Evolutionary conservation across 1,284 basidiomycete genomes (phyloP).

Genomic region (Moesziomyces antarcticus): DNA sequence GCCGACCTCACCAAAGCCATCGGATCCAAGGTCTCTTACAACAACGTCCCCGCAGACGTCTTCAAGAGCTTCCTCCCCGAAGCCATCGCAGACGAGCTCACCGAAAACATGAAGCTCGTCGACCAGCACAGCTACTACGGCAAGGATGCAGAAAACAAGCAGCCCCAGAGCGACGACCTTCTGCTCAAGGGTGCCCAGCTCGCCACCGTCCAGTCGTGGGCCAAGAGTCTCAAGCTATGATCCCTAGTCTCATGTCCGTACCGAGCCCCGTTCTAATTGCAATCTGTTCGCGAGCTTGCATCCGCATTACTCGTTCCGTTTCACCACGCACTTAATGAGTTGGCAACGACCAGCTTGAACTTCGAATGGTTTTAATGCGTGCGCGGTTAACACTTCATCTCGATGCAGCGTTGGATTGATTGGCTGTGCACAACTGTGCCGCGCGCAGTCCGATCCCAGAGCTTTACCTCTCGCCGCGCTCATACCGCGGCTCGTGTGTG

Average conservation of each 20-base stretch:
- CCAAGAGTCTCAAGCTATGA: constrained; percentile 11
- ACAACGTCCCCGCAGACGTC: constrained; percentile 23
- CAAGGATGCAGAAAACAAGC: constrained; percentile 21
- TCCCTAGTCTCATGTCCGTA: background rate
- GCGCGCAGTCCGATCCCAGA: too few species aligned
- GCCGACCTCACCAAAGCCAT: constrained; percentile 12
- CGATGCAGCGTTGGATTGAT: too few species aligned
- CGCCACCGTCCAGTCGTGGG: constrained; percentile 19
- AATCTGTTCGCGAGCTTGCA: too few species aligned
- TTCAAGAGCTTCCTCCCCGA: constrained; percentile 37
- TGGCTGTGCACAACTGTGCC: too few species aligned
- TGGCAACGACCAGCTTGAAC: too few species aligned
- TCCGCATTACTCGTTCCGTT: too few species aligned
- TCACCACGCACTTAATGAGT: too few species aligned
- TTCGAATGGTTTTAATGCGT: too few species aligned
- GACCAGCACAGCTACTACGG: constrained; percentile 45
- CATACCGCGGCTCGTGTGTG: too few species aligned
- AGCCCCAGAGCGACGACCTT: constrained; percentile 26
- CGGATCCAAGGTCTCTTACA: constrained; percentile 21
- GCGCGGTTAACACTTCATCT: too few species aligned
- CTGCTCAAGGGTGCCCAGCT: constrained; percentile 17
- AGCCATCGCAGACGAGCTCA: constrained; percentile 26
- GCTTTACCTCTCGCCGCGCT: too few species aligned
- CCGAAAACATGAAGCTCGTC: constrained; percentile 43
- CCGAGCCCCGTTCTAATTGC: too few species aligned